These are phyloP conservation scores for Megacollybia marginata DNA, from an alignment of 768 basidiomycete species.

Conservation along the genomic window DNA sequence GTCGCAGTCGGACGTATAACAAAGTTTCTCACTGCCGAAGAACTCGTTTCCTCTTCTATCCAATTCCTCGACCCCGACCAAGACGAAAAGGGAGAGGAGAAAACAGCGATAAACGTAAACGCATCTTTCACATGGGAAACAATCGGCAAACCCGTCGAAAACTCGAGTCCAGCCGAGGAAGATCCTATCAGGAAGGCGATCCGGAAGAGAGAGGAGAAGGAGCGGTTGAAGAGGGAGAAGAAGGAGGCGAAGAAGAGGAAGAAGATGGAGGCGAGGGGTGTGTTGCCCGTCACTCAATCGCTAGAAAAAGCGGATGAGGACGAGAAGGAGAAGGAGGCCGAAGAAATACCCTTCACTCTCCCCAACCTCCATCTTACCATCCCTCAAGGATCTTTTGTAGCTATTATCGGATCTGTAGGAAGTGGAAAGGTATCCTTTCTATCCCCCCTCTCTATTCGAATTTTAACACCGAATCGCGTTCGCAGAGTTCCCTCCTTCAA, in stretches of 20 bases:
- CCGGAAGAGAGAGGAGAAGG: constrained; percentile 7
- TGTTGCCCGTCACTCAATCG: constrained; percentile 12
- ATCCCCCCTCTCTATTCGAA: neutral
- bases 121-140: constrained; percentile 24
- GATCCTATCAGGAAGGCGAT: constrained; percentile 1
- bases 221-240: constrained; percentile 6
- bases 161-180: neutral
- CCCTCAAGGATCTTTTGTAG: constrained; percentile 36
- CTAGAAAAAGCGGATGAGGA: constrained; percentile 3
- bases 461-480: too few relatives aligned
- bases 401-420: constrained; percentile 46
- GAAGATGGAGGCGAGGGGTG: constrained; percentile 8
- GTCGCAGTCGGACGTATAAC: constrained; percentile 26
- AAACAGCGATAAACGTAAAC: constrained; percentile 15
- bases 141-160: constrained; percentile 21
- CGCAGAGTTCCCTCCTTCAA: constrained; percentile 25
- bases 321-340: neutral
- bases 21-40: constrained; percentile 28
- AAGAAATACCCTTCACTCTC: constrained; percentile 24
- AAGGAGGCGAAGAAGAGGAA: constrained; percentile 6
- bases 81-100: constrained; percentile 9
- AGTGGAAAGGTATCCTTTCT: constrained; percentile 32
- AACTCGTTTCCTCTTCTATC: constrained; percentile 22
- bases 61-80: constrained; percentile 18
- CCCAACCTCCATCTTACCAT: constrained; percentile 21